Evolutionary conservation across 2,329 filamentous ascomycete genomes (phyloP), one percentile per base, ranked within the genome.

Genomic region (Rhexocercosporidium sp.): DNA sequence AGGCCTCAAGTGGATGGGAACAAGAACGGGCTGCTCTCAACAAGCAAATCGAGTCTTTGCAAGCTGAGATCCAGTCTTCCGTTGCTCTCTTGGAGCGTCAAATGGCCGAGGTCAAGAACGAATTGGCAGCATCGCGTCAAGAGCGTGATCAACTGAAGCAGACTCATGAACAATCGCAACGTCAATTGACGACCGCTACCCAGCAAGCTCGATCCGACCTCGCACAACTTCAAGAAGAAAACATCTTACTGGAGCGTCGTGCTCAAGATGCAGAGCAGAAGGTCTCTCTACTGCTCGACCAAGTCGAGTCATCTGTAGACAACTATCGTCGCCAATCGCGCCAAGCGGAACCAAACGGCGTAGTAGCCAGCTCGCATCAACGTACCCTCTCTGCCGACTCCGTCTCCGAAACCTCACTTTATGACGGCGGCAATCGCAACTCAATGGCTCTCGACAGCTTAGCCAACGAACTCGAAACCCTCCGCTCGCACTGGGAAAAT

Each of bases 401-500:
- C 71, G 79, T 89, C 27, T 91, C 90, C 64, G 89, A 84, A 25
- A 83, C 85, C 22, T 85, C 83, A 11, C 77, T 85, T 3, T 84
- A 86, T 72, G 78, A 76, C 25, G 71, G 73, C 29, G 74, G 85
- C 62, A 85, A 85, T 71, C 85, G 88, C 59, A 88, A 88, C 62
- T 89, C 86, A 0, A 82, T 90, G 72, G 95, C 94, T 3, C 86
- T 99, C 22, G 96, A 99, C 79, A 96, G 91, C 71, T 87, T 99
- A 27, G 95, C 96, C 12, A 93, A 88, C 70, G 96, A 99, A 81
- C 88, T 99, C 8, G 96, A 99, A 78, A 92, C 92, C 14, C 84
- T 99, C 57, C 89, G 95, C 62, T 92, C 85, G 62, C 94, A 97
- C 75, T 99, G 96, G 96, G 94, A 98, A 81, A 93, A 91, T 46